These are phyloP conservation scores for Metschnikowia orientalis DNA, from an alignment of 805 yeast species.

Conservation along the genomic window DNA sequence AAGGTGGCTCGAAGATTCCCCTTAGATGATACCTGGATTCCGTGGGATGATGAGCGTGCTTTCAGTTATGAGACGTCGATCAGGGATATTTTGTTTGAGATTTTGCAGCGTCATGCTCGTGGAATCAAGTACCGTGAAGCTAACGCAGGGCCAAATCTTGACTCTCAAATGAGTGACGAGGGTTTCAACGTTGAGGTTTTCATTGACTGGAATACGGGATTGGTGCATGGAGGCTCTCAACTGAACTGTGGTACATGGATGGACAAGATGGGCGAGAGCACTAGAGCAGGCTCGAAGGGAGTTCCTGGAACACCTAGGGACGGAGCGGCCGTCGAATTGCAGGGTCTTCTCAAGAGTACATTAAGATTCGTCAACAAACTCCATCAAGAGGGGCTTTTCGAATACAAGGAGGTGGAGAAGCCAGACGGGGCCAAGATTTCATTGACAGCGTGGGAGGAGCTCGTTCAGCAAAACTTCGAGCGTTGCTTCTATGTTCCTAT, in stretches of 20 bases:
- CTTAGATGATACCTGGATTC: slow-evolving; percentile 72
- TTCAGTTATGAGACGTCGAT: slow-evolving; percentile 67
- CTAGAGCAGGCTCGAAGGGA: slow-evolving; percentile 78
- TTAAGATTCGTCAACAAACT: slow-evolving; percentile 73
- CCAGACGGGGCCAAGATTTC: slow-evolving; percentile 54
- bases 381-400: slow-evolving; percentile 50
- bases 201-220: slow-evolving; percentile 88
- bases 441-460: slow-evolving; percentile 66
- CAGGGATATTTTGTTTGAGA: slow-evolving; percentile 76
- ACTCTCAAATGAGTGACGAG: slow-evolving; percentile 86
- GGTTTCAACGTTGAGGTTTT: slow-evolving; percentile 81
- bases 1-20: slow-evolving; percentile 83
- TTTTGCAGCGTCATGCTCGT: slow-evolving; percentile 79
- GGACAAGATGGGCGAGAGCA: slow-evolving; percentile 99
- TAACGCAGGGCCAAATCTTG: slow-evolving; percentile 85
- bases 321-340: slow-evolving; percentile 93
- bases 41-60: slow-evolving; percentile 67
- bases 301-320: slow-evolving; percentile 96
- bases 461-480: slow-evolving; percentile 73
- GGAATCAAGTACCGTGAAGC: slow-evolving; percentile 91
- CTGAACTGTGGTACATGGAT: slow-evolving; percentile 98
- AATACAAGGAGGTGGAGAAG: slow-evolving; percentile 52
- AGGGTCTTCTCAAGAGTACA: slow-evolving; percentile 80
- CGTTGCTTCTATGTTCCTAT: slow-evolving; percentile 71
- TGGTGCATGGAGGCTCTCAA: slow-evolving; percentile 88